A percentile compares a stretch with the other conserved stretches of the same genome.
These are phyloP conservation scores for Backusella tarrabulga DNA, from an alignment of 192 early-diverging fungal genomes.

Conservation along the genomic window DNA sequence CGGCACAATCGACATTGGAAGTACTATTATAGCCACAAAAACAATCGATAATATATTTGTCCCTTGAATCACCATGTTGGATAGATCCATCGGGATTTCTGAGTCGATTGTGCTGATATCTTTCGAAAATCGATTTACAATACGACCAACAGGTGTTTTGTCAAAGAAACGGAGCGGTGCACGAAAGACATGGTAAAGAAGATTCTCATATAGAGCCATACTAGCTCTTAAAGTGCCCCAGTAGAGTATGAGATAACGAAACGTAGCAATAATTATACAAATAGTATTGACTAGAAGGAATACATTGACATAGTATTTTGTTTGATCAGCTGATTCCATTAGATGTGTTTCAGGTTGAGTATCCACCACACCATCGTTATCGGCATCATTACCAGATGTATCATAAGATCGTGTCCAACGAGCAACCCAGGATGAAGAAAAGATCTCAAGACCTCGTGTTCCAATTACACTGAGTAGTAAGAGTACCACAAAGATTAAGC, in stretches of 20 bases:
- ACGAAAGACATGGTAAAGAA: slow-evolving; percentile 57
- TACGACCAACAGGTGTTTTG: slow-evolving; percentile 78
- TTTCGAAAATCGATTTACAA: slow-evolving; percentile 87
- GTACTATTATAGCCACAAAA: slow-evolving; percentile 55
- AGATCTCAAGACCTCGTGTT: slow-evolving; percentile 44
- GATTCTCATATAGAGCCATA: slow-evolving; percentile 48
- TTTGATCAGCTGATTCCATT: neutral
- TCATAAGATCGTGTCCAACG: slow-evolving; percentile 48
- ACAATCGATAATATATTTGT: slow-evolving; percentile 52
- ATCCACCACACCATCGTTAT: neutral
- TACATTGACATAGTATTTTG: slow-evolving; percentile 47
- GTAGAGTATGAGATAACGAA: slow-evolving; percentile 26
- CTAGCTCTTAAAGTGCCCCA: slow-evolving; percentile 53
- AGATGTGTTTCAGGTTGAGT: slow-evolving; percentile 11
- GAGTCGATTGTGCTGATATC: slow-evolving; percentile 81
- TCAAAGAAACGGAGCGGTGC: slow-evolving; percentile 87
- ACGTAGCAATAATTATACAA: slow-evolving; percentile 23
- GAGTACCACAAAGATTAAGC: slow-evolving; percentile 56
- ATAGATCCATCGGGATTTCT: slow-evolving; percentile 44
- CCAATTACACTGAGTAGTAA: slow-evolving; percentile 39
- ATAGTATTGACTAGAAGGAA: slow-evolving; percentile 52
- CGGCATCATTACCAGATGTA: neutral
- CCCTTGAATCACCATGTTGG: slow-evolving; percentile 43
- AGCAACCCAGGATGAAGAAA: slow-evolving; percentile 63
- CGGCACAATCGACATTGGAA: slow-evolving; percentile 59